These are phyloP conservation scores for Globisporangium paddicum DNA, from an alignment of 352 stramenopile species.

Conservation along the genomic window DNA sequence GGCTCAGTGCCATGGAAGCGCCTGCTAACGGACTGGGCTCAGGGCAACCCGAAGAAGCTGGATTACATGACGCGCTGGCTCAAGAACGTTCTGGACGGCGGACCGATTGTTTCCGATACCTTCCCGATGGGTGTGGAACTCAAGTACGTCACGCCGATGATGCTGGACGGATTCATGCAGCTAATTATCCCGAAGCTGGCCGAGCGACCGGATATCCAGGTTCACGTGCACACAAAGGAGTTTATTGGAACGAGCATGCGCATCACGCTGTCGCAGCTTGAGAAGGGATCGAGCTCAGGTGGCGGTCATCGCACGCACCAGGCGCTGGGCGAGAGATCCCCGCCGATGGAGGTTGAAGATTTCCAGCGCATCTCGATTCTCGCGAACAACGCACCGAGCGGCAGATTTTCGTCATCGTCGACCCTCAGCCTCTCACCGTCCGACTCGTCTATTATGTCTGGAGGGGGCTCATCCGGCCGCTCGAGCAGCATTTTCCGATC, in stretches of 20 bases:
- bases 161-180: slow-evolving; percentile 89
- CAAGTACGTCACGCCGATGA: slow-evolving; percentile 89
- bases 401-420: slow-evolving; percentile 35
- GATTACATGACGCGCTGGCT: slow-evolving; percentile 89
- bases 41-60: slow-evolving; percentile 88
- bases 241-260: slow-evolving; percentile 90
- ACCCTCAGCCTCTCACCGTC: slow-evolving; percentile 51
- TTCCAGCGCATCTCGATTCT: slow-evolving; percentile 72
- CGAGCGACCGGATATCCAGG: slow-evolving; percentile 77
- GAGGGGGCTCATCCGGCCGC: slow-evolving; percentile 30
- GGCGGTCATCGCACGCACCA: slow-evolving; percentile 12
- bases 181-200: slow-evolving; percentile 85
- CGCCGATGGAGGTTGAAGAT: slow-evolving; percentile 51
- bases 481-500: slow-evolving; percentile 50
- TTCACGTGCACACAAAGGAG: slow-evolving; percentile 88
- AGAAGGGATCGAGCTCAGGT: slow-evolving; percentile 19
- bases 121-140: slow-evolving; percentile 88
- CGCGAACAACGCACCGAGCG: slow-evolving; percentile 32
- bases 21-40: slow-evolving; percentile 80
- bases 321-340: slow-evolving; percentile 24
- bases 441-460: slow-evolving; percentile 33
- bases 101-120: slow-evolving; percentile 79
- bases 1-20: slow-evolving; percentile 85
- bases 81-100: slow-evolving; percentile 85
- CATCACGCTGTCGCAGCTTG: slow-evolving; percentile 73